A percentile compares a stretch with the other conserved stretches of the same genome.
phyloP scores from a whole-genome alignment of 176 grass and related monocot genomes.

The Cymbopogon citratus region DNA sequence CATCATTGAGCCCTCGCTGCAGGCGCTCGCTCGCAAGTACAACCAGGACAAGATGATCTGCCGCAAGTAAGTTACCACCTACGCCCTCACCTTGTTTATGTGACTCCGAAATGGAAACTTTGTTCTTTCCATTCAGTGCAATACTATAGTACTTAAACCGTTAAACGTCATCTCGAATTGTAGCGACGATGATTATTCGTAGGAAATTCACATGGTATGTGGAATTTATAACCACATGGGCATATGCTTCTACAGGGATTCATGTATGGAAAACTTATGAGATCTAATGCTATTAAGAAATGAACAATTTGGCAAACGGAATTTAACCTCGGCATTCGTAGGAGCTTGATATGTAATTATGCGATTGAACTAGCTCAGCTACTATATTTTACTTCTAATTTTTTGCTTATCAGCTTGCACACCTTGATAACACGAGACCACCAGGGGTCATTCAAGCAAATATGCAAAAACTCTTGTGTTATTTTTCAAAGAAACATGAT shows the following conservation, averaged over 20 bases:
- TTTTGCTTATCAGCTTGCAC: not conserved
- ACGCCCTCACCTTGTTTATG: not conserved
- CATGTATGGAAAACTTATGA: not conserved
- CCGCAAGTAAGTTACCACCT: conserved; percentile 44
- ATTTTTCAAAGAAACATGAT: not conserved
- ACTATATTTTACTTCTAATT: not conserved
- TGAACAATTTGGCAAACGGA: not conserved
- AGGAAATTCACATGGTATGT: too few species aligned
- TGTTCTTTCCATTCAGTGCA: too few species aligned
- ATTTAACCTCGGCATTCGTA: not conserved
- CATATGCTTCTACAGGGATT: not conserved
- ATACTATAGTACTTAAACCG: not conserved
- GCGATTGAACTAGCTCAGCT: not conserved
- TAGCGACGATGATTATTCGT: not conserved
- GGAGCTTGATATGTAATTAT: not conserved
- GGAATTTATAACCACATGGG: not conserved
- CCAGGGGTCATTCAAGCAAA: not conserved
- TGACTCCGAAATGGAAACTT: not conserved
- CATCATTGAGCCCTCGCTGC: conserved; percentile 50
- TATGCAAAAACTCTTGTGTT: not conserved
- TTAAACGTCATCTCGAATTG: not conserved
- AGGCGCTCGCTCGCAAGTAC: conserved; percentile 56
- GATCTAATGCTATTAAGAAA: not conserved
- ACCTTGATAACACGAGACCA: not conserved
- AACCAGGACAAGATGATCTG: conserved; percentile 70